phyloP scores from a whole-genome alignment of 768 basidiomycete genomes.

The Lactarius sp. region DNA sequence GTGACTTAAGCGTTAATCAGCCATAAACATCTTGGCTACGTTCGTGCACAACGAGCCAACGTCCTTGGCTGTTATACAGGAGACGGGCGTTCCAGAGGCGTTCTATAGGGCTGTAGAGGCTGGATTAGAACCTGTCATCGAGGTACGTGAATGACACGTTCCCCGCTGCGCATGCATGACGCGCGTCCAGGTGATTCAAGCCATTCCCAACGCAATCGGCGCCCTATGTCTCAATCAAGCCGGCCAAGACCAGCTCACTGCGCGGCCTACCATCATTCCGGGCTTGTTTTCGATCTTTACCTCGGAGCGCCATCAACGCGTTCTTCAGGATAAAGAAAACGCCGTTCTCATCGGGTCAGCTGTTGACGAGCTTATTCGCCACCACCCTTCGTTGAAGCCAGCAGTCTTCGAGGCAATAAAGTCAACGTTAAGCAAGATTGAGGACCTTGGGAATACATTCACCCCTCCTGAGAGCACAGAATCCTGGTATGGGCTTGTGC shows the following conservation, averaged over 20 bases:
- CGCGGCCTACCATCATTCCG: constrained; percentile 77
- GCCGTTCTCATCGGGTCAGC: constrained; percentile 83
- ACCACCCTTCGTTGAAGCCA: constrained; percentile 84
- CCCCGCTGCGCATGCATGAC: not conserved
- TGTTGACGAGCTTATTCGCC: constrained; percentile 92
- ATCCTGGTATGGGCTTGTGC: constrained; percentile 61
- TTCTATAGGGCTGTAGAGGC: constrained; percentile 85
- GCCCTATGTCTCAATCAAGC: constrained; percentile 91
- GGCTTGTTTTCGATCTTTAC: constrained; percentile 84
- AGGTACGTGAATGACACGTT: constrained; percentile 44
- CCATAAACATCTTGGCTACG: constrained; percentile 92
- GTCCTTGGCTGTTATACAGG: constrained; percentile 87
- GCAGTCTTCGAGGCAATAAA: constrained; percentile 76
- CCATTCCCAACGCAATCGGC: constrained; percentile 92
- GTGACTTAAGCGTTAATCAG: constrained; percentile 37
- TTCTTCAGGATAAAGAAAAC: constrained; percentile 90
- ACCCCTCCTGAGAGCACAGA: constrained; percentile 51
- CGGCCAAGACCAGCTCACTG: constrained; percentile 76
- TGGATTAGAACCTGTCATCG: constrained; percentile 81
- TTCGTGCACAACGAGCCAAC: constrained; percentile 99
- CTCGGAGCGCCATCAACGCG: constrained; percentile 74
- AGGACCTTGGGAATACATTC: constrained; percentile 63
- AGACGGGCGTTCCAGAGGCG: constrained; percentile 80
- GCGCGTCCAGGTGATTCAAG: constrained; percentile 68
- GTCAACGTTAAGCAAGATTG: constrained; percentile 63